Base-by-base conservation (phyloP, 768 basidiomycete species). In the Hygrophorus russula region DNA sequence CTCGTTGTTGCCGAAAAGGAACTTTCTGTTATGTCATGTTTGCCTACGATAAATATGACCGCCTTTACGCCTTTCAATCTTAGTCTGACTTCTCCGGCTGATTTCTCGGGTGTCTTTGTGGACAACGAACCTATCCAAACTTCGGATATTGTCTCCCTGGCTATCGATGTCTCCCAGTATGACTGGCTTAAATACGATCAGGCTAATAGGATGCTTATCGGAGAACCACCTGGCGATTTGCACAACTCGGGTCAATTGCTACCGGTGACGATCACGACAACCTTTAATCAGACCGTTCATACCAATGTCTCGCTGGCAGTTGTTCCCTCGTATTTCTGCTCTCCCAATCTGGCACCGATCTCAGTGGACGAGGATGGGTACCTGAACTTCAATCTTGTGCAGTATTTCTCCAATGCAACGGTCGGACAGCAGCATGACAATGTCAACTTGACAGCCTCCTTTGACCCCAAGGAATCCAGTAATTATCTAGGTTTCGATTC, bases 1-100 rank as follows among this genome's bases (percentile, higher is more conserved):
- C 52, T 93, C 27, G 68, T 81, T 39, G 63, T 90, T 28, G 76
- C 85, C 2, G 57, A 65, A 14, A 79, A 89, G 55, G 82, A 90
- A 44, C 62, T 93, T 45, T 76, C 76, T 36, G 51, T 69, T 36
- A 56, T 60, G 9, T 39, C 56, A 10, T 56, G 72, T 31, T 69
- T 85, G 13, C 74, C 78, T 9, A 74, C 74, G 5, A 70, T 89
- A 59, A 91, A 92, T 51, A 59, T 85, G 31, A 89, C 89, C 0
- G 66, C 69, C 2, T 70, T 65, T 9, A 66, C 67, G 4, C 52
- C 68, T 31, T 74, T 81, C 67, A 63, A 69, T 48, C 47, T 85
- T 49, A 65, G 61, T 36, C 60, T 80, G 41, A 52, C 63, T 44
- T 76, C 78, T 12, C 58, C 70, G 49, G 66, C 62, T 30, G 80